A percentile compares a stretch with the other conserved stretches of the same genome.
These are phyloP conservation scores for Geranium brycei DNA, from an alignment of 345 rosid species.

Conservation along the genomic window DNA sequence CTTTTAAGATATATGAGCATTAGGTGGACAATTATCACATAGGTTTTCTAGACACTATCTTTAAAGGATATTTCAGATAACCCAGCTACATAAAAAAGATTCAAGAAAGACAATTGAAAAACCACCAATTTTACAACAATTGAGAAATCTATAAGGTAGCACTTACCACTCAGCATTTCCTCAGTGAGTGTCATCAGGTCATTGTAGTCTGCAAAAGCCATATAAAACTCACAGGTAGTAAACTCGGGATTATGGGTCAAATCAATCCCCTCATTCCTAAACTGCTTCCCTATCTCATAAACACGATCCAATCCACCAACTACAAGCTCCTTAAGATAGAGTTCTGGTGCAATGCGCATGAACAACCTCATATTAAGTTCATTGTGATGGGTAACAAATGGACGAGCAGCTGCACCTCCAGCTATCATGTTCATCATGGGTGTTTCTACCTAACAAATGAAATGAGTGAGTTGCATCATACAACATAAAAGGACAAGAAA, in stretches of 20 bases:
- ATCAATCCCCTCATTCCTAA: conserved; percentile 96
- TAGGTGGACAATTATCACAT: too few relatives aligned
- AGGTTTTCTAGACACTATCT: too few relatives aligned
- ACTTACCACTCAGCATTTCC: conserved; percentile 70
- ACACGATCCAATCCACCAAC: conserved; percentile 92
- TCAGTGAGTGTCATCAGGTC: conserved; percentile 94
- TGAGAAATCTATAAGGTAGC: not conserved
- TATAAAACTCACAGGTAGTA: conserved; percentile 95
- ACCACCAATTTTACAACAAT: too few relatives aligned
- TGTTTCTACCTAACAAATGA: conserved; percentile 62
- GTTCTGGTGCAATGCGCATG: conserved; percentile 98
- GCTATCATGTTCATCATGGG: conserved; percentile 98
- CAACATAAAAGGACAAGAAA: not conserved
- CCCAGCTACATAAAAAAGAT: too few relatives aligned
- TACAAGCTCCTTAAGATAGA: conserved; percentile 72
- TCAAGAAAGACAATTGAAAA: too few relatives aligned
- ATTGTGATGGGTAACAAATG: conserved; percentile 91
- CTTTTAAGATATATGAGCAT: too few relatives aligned
- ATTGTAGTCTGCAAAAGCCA: conserved; percentile 96
- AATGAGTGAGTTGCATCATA: not conserved
- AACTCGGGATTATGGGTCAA: conserved; percentile 97
- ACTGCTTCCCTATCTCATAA: conserved; percentile 94
- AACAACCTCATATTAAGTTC: conserved; percentile 74
- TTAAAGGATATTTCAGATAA: too few relatives aligned
- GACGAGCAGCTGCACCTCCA: conserved; percentile 97